Evolutionary conservation across 1,139 yeast species (phyloP).

Genomic region (Hansenula lynferdii): DNA sequence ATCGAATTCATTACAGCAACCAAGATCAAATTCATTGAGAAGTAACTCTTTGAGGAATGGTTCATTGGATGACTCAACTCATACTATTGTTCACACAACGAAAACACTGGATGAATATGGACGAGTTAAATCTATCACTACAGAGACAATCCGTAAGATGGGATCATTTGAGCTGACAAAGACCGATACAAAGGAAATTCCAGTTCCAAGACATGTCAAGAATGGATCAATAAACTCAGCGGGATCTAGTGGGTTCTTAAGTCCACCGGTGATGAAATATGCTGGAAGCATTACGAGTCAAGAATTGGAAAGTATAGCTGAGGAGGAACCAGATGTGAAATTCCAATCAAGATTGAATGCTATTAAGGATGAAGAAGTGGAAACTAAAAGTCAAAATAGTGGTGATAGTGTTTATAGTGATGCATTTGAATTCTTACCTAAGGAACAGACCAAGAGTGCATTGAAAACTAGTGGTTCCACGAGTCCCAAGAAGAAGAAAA

Average conservation of each 20-base stretch:
- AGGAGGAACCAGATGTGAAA: not conserved
- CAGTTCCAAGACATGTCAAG: not conserved
- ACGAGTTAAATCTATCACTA: constrained; percentile 24
- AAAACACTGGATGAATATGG: constrained; percentile 25
- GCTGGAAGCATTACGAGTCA: not conserved
- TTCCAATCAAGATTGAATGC: not conserved
- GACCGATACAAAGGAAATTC: not conserved
- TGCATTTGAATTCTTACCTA: constrained; percentile 17
- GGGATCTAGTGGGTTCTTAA: not conserved
- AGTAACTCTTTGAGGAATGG: not conserved
- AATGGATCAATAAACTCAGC: too few relatives aligned
- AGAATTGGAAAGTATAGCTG: not conserved
- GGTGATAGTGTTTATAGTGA: constrained; percentile 21
- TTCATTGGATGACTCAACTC: constrained; percentile 4
- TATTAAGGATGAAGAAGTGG: constrained; percentile 5
- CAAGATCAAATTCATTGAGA: constrained; percentile 7
- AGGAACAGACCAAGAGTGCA: constrained; percentile 3
- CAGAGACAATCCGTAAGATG: constrained; percentile 23
- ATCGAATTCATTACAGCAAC: not conserved
- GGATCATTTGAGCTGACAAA: constrained; percentile 21
- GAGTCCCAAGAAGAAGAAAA: constrained; percentile 1
- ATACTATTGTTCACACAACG: constrained; percentile 12
- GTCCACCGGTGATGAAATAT: not conserved
- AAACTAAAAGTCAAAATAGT: constrained; percentile 13
- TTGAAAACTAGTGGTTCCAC: too few relatives aligned